Evolutionary conservation across 2,329 filamentous ascomycete species (phyloP), one percentile per base, ranked within the genome.

Genomic region (Talaromyces sp.): DNA sequence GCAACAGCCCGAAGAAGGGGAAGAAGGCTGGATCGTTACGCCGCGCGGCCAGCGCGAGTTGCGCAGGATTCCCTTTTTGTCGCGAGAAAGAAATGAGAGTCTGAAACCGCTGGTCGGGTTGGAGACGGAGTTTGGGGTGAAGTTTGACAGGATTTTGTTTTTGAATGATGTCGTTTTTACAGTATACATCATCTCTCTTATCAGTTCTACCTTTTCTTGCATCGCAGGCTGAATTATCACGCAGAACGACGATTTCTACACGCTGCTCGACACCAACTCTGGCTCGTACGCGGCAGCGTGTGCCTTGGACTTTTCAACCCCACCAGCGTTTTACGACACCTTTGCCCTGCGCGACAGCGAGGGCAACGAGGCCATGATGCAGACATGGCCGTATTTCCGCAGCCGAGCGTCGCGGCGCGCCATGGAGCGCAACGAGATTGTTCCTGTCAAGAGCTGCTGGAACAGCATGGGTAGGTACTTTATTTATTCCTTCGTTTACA

Each of bases 281-380:
- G 79, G 81, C 6, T 67, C 76, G 17, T 91, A 90, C 66, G 83
- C 86, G 3, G 85, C 88, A 0, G 87, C 86, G 3, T 92, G 89
- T 68, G 87, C 87, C 0, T 75, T 90, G 38, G 89, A 92, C 74
- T 91, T 87, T 67, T 83, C 85, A 63, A 82, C 83, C 58, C 84
- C 86, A 0, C 84, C 88, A 63, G 79, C 83, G 46, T 89, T 86
- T 69, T 91, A 92, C 72, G 89, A 92, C 70, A 85, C 87, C 0
- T 91, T 89, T 70, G 89, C 88, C 1, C 84, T 87, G 21, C 81
- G 89, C 14, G 89, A 91, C 66, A 75, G 78, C 2, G 82, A 89
- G 61, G 88, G 88, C 1, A 82, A 83, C 65, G 81, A 82, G 29
- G 81, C 85, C 35, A 83, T 88, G 4, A 79, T 88, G 46, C 83